A percentile compares a stretch with the other conserved stretches of the same genome.
phyloP scores from a whole-genome alignment of 768 basidiomycete species.

The Kwoniella shandongensis region DNA sequence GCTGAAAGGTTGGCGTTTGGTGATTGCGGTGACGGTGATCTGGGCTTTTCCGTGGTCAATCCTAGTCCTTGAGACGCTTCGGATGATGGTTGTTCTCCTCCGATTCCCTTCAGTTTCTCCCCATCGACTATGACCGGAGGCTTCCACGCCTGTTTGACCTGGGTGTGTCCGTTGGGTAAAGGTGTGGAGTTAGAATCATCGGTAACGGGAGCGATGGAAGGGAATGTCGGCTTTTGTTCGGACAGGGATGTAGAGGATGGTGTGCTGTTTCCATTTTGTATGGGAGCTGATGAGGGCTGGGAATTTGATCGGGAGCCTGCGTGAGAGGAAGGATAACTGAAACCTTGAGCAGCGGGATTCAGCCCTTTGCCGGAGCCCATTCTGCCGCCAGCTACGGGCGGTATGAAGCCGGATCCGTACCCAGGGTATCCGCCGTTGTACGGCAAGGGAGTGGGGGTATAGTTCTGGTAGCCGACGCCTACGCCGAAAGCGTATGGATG shows the following conservation, averaged over 20 bases:
- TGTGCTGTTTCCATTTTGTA: constrained; percentile 8
- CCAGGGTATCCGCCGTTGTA: constrained; percentile 20
- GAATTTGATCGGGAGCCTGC: constrained; percentile 10
- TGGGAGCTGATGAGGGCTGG: constrained; percentile 12
- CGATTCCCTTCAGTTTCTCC: constrained; percentile 27
- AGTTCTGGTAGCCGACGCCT: constrained; percentile 32
- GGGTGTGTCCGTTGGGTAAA: constrained; percentile 8
- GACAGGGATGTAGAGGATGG: background rate
- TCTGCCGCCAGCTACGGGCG: constrained; percentile 5
- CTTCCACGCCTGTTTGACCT: background rate
- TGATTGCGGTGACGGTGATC: background rate
- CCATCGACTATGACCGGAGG: constrained; percentile 27
- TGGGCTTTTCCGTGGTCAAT: constrained; percentile 1
- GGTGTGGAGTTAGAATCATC: background rate
- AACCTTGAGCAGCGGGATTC: constrained; percentile 44
- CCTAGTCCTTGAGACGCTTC: background rate
- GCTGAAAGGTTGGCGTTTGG: background rate
- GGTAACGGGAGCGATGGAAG: constrained; percentile 4
- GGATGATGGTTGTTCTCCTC: background rate
- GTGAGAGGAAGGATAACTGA: constrained; percentile 25
- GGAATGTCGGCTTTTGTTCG: constrained; percentile 13
- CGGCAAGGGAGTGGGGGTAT: constrained; percentile 15
- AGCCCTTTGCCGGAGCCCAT: constrained; percentile 18
- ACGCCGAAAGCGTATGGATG: constrained; percentile 43
- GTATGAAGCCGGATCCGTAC: constrained; percentile 12